These are phyloP conservation scores for Arthrobotrys iridis DNA, from an alignment of 2,329 filamentous ascomycete genomes.

Conservation along the genomic window DNA sequence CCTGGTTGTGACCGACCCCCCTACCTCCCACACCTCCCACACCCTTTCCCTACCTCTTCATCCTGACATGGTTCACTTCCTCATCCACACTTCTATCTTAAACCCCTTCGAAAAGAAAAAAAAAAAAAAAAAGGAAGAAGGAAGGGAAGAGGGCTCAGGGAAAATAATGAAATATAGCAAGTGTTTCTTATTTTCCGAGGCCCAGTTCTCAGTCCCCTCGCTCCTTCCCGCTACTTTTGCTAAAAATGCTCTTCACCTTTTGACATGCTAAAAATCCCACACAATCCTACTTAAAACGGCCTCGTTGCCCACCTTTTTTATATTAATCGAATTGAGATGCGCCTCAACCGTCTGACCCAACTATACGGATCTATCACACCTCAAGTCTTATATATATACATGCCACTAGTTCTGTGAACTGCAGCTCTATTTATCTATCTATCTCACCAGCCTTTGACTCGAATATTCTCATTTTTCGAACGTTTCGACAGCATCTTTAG, in stretches of 20 bases:
- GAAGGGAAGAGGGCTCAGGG: background rate
- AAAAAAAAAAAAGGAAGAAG: slow-evolving; percentile 10
- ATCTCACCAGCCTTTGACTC: slow-evolving; percentile 1
- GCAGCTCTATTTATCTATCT: slow-evolving; percentile 11
- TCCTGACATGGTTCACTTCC: slow-evolving; percentile 50
- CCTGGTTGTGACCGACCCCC: slow-evolving; percentile 44
- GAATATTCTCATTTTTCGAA: slow-evolving; percentile 23
- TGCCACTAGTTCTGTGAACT: slow-evolving; percentile 16
- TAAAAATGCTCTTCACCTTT: slow-evolving; percentile 54
- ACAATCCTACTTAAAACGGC: slow-evolving; percentile 55
- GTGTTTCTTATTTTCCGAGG: slow-evolving; percentile 55
- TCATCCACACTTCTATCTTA: slow-evolving; percentile 43
- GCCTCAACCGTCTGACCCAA: slow-evolving; percentile 54
- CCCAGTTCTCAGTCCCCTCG: slow-evolving; percentile 54
- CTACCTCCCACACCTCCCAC: slow-evolving; percentile 32
- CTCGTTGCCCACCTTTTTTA: slow-evolving; percentile 55
- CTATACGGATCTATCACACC: slow-evolving; percentile 45
- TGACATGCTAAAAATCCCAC: slow-evolving; percentile 55
- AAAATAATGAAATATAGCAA: slow-evolving; percentile 54
- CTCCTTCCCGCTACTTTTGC: slow-evolving; percentile 53
- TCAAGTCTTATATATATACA: slow-evolving; percentile 32
- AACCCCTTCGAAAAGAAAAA: slow-evolving; percentile 31
- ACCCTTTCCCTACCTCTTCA: slow-evolving; percentile 19
- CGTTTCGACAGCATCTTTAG: slow-evolving; percentile 32
- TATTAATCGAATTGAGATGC: slow-evolving; percentile 55